Evolutionary conservation across 2,329 filamentous ascomycete species (phyloP), one percentile per base, ranked within the genome.

Genomic region (Pseudogymnoascus sp.): DNA sequence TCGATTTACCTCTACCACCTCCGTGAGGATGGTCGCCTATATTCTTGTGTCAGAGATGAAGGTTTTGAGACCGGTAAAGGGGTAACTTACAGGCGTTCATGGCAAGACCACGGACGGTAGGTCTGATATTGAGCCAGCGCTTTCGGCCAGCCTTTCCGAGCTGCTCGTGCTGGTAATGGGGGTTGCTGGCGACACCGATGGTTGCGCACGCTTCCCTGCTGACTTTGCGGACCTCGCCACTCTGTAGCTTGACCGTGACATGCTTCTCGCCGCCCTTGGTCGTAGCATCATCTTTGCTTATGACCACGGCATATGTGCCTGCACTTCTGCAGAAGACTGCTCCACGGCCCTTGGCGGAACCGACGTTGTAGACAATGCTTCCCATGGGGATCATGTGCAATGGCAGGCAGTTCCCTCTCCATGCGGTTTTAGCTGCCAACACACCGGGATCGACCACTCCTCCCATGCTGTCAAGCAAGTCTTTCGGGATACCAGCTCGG

Each of bases 1-100:
- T 99, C 64, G 92, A 97, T 81, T 99, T 99, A 81, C 95, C 95
- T 83, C 96, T 87, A 78, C 95, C 95, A 89, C 95, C 95, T 84
- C 95, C 95, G 77, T 99, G 95, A 73, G 95, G 95, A 83, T 99
- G 95, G 73, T 99, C 95, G 71, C 87, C 90, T 86, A 71, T 50
- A 65, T 60, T 31, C 53, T 50, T 61, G 68, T 61, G 69, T 73
- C 67, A 72, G 69, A 28, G 71, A 65, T 69, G 68, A 61, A 35
- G 60, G 24, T 46, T 37, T 63, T 26, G 12, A 53, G n/a, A 40
- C 28, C 24, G 24, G 59, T 31, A 62, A 63, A 63, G 14, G 43
- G 62, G n/a, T 22, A 62, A 76, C 83, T 73, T 79, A 91, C 89
- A 86, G 75, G 93, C 92, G 81, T 99, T 99, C 96, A 99, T 99